Percentiles rank a stretch among this genome's conserved stretches.
phyloP scores from a whole-genome alignment of 2,329 filamentous ascomycete species.

The Cladophialophora psammophila region DNA sequence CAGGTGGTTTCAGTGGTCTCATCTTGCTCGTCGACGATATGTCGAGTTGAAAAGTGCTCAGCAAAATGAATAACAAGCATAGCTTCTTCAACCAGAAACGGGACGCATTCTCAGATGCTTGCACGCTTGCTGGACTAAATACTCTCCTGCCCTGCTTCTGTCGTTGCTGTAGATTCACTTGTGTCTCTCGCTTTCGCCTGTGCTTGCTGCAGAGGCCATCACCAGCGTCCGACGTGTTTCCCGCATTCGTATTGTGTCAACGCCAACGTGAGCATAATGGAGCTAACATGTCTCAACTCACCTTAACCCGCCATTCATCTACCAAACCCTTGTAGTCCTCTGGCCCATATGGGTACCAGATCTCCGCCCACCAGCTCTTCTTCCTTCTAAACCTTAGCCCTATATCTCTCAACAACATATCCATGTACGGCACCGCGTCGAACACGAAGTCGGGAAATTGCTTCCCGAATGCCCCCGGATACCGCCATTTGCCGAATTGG shows the following conservation, averaged over 20 bases:
- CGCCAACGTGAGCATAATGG: neutral
- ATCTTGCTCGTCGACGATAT: neutral
- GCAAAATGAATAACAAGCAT: neutral
- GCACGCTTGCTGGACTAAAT: neutral
- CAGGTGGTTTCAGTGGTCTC: neutral
- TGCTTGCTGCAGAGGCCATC: neutral
- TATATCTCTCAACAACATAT: constrained; percentile 71
- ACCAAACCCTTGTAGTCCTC: constrained; percentile 52
- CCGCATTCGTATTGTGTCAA: neutral
- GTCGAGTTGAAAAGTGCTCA: neutral
- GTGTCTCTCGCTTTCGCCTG: neutral
- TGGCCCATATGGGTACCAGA: constrained; percentile 49
- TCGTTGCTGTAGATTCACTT: neutral
- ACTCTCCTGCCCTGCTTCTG: neutral
- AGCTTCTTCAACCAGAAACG: too few relatives aligned
- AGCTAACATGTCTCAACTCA: neutral
- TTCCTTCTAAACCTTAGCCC: constrained; percentile 60
- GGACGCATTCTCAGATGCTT: neutral
- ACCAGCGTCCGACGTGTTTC: neutral
- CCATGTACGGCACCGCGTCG: constrained; percentile 76
- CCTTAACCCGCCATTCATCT: constrained; percentile 45
- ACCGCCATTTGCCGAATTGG: constrained; percentile 74
- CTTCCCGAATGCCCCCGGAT: constrained; percentile 69
- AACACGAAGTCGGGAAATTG: constrained; percentile 76
- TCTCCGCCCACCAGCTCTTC: constrained; percentile 40